phyloP scores from a whole-genome alignment of 202 grass and related monocot genomes.

The Carex arenaria region DNA sequence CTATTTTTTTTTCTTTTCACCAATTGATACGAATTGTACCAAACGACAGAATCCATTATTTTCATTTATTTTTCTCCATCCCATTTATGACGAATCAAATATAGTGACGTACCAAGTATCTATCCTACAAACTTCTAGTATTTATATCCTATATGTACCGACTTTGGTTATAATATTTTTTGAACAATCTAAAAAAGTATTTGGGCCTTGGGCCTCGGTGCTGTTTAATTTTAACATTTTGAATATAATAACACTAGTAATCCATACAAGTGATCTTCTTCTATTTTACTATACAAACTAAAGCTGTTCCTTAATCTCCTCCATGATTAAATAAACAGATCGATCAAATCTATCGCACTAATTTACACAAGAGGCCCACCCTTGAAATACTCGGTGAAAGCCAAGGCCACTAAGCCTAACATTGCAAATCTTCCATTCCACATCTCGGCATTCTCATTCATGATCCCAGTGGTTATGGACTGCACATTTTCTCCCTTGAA shows the following conservation, averaged over 20 bases:
- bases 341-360: background rate
- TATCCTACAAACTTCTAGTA: too few species aligned
- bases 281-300: background rate
- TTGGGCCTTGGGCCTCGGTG: too few species aligned
- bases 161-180: too few species aligned
- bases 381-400: constrained; percentile 49
- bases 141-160: too few species aligned
- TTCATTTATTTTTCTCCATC: too few species aligned
- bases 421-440: constrained; percentile 64
- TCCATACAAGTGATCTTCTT: background rate
- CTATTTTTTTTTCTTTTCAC: too few species aligned
- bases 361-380: constrained; percentile 45
- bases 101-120: too few species aligned
- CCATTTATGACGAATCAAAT: too few species aligned
- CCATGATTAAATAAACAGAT: background rate
- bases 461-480: background rate
- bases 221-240: background rate
- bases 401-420: constrained; percentile 49
- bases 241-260: too few species aligned
- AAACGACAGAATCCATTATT: too few species aligned
- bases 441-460: constrained; percentile 44
- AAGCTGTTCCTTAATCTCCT: background rate
- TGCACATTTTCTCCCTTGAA: constrained; percentile 36
- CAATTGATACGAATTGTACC: too few species aligned
- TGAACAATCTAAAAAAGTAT: too few species aligned